A percentile compares a stretch with the other conserved stretches of the same genome.
Evolutionary conservation across 1,284 basidiomycete species (phyloP).

Genomic region (Ustilago sp.): DNA sequence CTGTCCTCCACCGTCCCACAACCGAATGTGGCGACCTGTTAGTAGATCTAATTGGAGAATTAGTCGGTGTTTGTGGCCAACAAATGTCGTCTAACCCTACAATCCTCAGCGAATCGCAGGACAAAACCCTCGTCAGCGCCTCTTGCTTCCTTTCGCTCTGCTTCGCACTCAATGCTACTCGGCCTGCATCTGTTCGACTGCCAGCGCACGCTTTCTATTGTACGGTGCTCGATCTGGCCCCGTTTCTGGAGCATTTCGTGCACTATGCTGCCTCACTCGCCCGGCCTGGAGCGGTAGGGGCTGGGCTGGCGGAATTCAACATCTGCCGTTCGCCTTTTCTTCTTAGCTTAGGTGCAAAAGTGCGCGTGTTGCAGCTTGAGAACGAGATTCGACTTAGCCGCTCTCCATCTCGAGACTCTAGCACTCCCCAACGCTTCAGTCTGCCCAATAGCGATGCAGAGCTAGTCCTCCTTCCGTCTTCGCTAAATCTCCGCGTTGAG

Average conservation of each 20-base stretch:
- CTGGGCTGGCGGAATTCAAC: slow-evolving; percentile 36
- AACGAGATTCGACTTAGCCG: slow-evolving; percentile 38
- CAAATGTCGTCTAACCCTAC: slow-evolving; percentile 41
- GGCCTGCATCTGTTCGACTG: slow-evolving; percentile 9
- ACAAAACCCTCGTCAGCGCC: slow-evolving; percentile 22
- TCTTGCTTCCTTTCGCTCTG: slow-evolving; percentile 29
- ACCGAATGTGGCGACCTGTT: slow-evolving; percentile 8
- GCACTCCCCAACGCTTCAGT: not conserved
- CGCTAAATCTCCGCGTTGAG: slow-evolving; percentile 31
- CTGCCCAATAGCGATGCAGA: slow-evolving; percentile 9
- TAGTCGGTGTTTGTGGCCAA: slow-evolving; percentile 43
- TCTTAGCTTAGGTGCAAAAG: slow-evolving; percentile 53
- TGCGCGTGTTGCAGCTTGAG: slow-evolving; percentile 50
- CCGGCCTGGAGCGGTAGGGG: not conserved
- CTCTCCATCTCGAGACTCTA: not conserved
- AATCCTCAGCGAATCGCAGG: slow-evolving; percentile 32
- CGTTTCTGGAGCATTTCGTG: slow-evolving; percentile 49
- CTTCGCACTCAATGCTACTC: slow-evolving; percentile 25
- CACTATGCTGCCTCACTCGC: slow-evolving; percentile 25
- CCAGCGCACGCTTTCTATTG: slow-evolving; percentile 42
- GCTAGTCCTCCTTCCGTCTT: slow-evolving; percentile 21
- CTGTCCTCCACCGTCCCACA: slow-evolving; percentile 4
- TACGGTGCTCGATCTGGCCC: slow-evolving; percentile 40
- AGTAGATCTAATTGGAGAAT: slow-evolving; percentile 22
- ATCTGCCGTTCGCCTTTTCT: slow-evolving; percentile 36